Conservation (phyloP, 768 basidiomycete species). For the Boletellus ananas region DNA sequence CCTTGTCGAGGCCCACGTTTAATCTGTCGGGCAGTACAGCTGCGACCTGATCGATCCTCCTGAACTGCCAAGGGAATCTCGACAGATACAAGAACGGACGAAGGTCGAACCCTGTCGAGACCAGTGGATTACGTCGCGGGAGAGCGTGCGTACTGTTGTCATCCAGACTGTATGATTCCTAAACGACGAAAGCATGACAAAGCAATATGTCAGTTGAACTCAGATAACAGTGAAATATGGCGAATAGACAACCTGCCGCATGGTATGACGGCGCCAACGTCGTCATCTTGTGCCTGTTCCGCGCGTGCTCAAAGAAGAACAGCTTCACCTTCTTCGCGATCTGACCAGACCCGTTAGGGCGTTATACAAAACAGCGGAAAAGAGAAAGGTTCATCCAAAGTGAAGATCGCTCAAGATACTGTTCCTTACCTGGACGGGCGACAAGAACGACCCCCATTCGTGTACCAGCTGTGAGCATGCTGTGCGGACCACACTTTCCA, state of each 20-base stretch:
- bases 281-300: slow-evolving; percentile 99
- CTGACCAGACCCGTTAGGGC: slow-evolving; percentile 23
- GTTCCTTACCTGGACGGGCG: slow-evolving; percentile 69
- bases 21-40: slow-evolving; percentile 72
- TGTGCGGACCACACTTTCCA: slow-evolving; percentile 98
- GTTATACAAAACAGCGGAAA: too few species aligned
- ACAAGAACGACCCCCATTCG: slow-evolving; percentile 86
- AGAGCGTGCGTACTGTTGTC: slow-evolving; percentile 73
- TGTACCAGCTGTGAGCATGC: slow-evolving; percentile 94
- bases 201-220: neutral
- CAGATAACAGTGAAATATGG: neutral
- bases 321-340: slow-evolving; percentile 96
- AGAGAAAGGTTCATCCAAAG: neutral
- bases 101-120: slow-evolving; percentile 76
- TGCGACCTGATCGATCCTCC: slow-evolving; percentile 87
- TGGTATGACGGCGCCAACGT: slow-evolving; percentile 92
- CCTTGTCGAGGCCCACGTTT: slow-evolving; percentile 35
- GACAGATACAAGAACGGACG: slow-evolving; percentile 96
- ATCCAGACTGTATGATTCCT: slow-evolving; percentile 97
- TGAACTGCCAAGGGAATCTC: slow-evolving; percentile 95
- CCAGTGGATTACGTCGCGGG: neutral
- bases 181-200: neutral
- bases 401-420: neutral
- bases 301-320: slow-evolving; percentile 95
- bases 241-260: slow-evolving; percentile 57